Base-by-base conservation (phyloP, 2,329 filamentous ascomycete genomes). In the Microsporum audouinii region DNA sequence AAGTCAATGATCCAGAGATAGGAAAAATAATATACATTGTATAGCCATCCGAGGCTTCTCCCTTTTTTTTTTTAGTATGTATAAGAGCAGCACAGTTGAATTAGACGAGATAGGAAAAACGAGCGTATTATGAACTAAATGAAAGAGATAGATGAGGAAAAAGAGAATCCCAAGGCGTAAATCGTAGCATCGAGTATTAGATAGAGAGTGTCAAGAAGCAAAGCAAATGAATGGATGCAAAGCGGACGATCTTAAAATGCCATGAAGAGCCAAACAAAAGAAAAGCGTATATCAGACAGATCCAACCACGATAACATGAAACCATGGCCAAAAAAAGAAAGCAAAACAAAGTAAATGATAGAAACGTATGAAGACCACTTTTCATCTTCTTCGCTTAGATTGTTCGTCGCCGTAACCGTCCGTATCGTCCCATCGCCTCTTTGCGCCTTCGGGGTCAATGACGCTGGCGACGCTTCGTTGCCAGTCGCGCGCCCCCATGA, bases 381-480 rank as follows among this genome's bases (percentile, higher is more conserved):
- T n/a, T 59, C 39, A 43, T 41, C 57, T 38, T 29, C 57, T 43
- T 17, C 57, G 34, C 29, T 59, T 59, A 14, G 57, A n/a, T 10
- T 47, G 31, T 17, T 59, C 57, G 36, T 33, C 57, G 10, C 31
- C 27, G 23, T 45, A 38, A 17, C 10, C 17, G 7, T 59, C 57
- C 27, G 39, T 14, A 38, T 59, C 36, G 23, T 76, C 73, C 75
- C 75, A 78, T 53, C 74, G 69, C 57, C 76, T 70, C 65, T 78
- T 78, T 57, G 77, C 60, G 10, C 76, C 76, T 41, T 76, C 72
- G 12, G 76, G 73, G 63, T 78, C 76, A 65, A 73, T 77, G 6
- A 78, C 76, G 64, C 76, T 78, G 14, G 76, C 76, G 62, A 78
- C 76, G 63, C 75, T 78, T 64, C 76, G 75, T 62, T 78, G 76